Conservation (phyloP, 2,329 filamentous ascomycete species). For the Myrmaecium sp. region DNA sequence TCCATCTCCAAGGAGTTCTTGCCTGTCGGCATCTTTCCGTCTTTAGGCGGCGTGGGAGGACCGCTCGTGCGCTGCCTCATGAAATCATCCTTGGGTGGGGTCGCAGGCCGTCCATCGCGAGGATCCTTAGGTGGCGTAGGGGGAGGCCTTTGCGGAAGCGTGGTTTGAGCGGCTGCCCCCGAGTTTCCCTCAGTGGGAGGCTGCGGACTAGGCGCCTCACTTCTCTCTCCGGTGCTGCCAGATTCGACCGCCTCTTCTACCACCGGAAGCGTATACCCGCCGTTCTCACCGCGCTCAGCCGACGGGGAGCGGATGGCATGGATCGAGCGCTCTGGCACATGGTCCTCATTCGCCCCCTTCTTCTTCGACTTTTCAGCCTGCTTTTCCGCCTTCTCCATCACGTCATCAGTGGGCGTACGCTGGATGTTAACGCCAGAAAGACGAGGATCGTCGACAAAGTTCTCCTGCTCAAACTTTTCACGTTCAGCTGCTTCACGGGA, state of each 20-base stretch:
- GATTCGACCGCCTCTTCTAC: slow-evolving; percentile 82
- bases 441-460: slow-evolving; percentile 18
- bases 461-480: slow-evolving; percentile 22
- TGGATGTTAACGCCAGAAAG: slow-evolving; percentile 22
- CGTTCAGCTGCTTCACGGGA: slow-evolving; percentile 67
- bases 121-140: slow-evolving; percentile 28
- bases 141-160: slow-evolving; percentile 18
- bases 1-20: slow-evolving; percentile 5
- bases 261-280: slow-evolving; percentile 54
- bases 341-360: slow-evolving; percentile 30
- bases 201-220: slow-evolving; percentile 22
- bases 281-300: slow-evolving; percentile 37
- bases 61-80: slow-evolving; percentile 11
- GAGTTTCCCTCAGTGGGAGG: slow-evolving; percentile 1
- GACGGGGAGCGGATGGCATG: slow-evolving; percentile 39
- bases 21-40: slow-evolving; percentile 10
- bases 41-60: slow-evolving; percentile 24
- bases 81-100: slow-evolving; percentile 20
- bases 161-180: slow-evolving; percentile 3
- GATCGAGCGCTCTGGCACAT: slow-evolving; percentile 46
- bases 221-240: slow-evolving; percentile 45
- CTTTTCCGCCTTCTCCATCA: slow-evolving; percentile 44
- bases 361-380: slow-evolving; percentile 41
- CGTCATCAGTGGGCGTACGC: slow-evolving; percentile 31
- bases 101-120: slow-evolving; percentile 15